phyloP scores from a whole-genome alignment of 164 flowering plant species.

The Nymphaea colorata region DNA sequence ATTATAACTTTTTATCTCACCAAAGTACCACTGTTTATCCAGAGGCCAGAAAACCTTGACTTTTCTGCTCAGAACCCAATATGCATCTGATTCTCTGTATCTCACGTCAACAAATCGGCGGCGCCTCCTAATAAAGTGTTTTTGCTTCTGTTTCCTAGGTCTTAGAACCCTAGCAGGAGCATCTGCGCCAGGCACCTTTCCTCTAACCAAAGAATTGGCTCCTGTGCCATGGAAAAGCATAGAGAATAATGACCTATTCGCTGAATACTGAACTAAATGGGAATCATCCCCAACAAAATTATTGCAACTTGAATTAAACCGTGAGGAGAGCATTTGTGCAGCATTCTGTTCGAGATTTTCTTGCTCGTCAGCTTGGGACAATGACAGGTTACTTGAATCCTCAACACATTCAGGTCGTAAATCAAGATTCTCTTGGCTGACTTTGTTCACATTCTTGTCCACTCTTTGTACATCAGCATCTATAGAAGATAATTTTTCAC shows the following conservation, averaged over 20 bases:
- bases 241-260: slow-evolving; percentile 23
- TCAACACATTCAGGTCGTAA: background rate
- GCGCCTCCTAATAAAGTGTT: slow-evolving; percentile 33
- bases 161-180: slow-evolving; percentile 51
- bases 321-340: slow-evolving; percentile 93
- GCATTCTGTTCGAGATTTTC: slow-evolving; percentile 97
- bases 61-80: slow-evolving; percentile 65
- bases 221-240: slow-evolving; percentile 17
- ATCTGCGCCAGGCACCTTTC: slow-evolving; percentile 36
- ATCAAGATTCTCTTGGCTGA: too few species aligned
- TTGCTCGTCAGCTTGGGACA: slow-evolving; percentile 48
- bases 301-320: slow-evolving; percentile 85
- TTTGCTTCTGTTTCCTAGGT: slow-evolving; percentile 49
- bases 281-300: slow-evolving; percentile 36
- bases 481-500: background rate
- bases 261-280: slow-evolving; percentile 18
- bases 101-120: slow-evolving; percentile 76
- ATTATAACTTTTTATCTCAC: slow-evolving; percentile 64
- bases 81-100: slow-evolving; percentile 41
- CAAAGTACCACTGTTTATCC: slow-evolving; percentile 91
- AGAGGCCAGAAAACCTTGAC: slow-evolving; percentile 95
- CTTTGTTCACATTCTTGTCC: background rate
- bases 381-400: background rate
- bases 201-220: slow-evolving; percentile 16
- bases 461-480: background rate